Conservation (phyloP, 768 basidiomycete species). For the Tubosaeta sp. region DNA sequence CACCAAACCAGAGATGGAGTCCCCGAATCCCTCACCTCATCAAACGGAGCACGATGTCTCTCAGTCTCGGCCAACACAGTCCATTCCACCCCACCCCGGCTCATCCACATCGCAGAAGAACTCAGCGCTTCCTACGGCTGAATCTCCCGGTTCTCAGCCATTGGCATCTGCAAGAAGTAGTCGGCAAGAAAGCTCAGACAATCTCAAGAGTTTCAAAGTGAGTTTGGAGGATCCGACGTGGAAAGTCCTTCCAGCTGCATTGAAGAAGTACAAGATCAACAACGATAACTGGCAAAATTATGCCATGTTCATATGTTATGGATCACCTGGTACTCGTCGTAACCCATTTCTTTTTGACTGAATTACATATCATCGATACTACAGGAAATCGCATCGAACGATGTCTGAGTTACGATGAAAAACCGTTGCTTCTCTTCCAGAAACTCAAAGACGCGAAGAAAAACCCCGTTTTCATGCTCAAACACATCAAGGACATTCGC, state of each 20-base stretch:
- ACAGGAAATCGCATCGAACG: conserved; percentile 79
- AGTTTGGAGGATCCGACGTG: conserved; percentile 97
- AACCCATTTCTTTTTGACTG: neutral
- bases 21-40: conserved; percentile 76
- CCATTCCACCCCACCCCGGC: conserved; percentile 13
- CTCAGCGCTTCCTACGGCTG: conserved; percentile 26
- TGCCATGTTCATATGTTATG: conserved; percentile 99
- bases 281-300: conserved; percentile 99
- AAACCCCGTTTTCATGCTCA: conserved; percentile 98
- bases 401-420: conserved; percentile 96
- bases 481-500: conserved; percentile 90
- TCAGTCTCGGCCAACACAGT: conserved; percentile 31
- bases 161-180: conserved; percentile 34
- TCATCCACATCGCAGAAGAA: conserved; percentile 30
- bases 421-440: conserved; percentile 94
- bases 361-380: neutral
- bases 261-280: conserved; percentile 99
- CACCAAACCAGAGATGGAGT: conserved; percentile 70
- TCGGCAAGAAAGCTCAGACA: conserved; percentile 65
- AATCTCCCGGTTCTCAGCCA: conserved; percentile 28
- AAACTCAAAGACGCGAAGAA: conserved; percentile 96
- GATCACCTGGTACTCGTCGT: conserved; percentile 63
- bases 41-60: conserved; percentile 66
- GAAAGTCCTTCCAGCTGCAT: conserved; percentile 95
- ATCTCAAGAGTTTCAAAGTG: conserved; percentile 94